Evolutionary conservation across 495 filamentous ascomycete species (phyloP), one percentile per base, ranked within the genome.

Genomic region (Aspergillus indologenus): DNA sequence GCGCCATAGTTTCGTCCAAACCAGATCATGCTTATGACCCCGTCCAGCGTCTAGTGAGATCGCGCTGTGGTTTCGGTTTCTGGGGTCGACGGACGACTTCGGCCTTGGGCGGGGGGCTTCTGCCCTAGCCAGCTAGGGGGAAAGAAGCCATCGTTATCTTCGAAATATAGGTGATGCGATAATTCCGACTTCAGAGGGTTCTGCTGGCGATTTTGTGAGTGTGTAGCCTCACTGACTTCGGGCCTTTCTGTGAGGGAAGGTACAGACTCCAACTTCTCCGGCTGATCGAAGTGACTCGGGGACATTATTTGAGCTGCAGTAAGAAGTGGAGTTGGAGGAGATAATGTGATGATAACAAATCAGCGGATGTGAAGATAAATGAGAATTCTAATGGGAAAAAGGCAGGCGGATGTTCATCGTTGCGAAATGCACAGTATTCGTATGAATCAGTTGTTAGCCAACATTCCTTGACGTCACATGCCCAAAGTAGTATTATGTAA

Each of bases 91-190:
- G 49, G 23, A 18, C 23, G 20, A 1, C 31, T 49, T 19, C 46
- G 15, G 8, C 24, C 19, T 54, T 42, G 42, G 7, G 21, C 20
- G 45, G 45, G 60, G 11, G 56, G 60, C 11, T 70, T 61, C 53
- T 70, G 61, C 1, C 71, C 71, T 12, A 75, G 53, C 67, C 67
- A 69, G 43, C 40, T 64, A 9, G 74, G 74, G n/a, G 74, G 71
- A 31, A 78, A 78, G 58, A 78, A 78, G 49, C 68, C 65, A 22
- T 70, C 71, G 54, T 78, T 75, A 46, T 78, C 74, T 50, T 78
- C 74, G 23, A 71, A 76, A 50, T 75, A 70, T 15, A 75, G 72
- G 58, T 71, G 65, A 62, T 78, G 74, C 22, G 60, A 63, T 5
- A 68, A 5, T 23, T 58, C 40, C n/a, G 57, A 50, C 15, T 61